phyloP scores from a whole-genome alignment of 1,284 basidiomycete species.

The Boletus austroedulis region DNA sequence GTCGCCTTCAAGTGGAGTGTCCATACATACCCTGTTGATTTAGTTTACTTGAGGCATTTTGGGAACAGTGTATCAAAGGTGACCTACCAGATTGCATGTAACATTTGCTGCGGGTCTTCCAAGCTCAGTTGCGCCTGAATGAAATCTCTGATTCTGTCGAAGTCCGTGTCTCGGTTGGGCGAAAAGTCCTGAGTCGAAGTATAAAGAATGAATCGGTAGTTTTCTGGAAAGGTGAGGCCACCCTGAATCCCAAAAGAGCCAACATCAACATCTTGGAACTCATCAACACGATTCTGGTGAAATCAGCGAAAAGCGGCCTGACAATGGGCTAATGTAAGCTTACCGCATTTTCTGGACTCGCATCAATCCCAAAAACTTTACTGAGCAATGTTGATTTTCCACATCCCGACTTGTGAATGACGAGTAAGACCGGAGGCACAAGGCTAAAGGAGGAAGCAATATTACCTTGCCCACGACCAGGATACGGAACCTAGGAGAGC shows the following conservation, averaged over 20 bases:
- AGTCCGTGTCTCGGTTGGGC: neutral
- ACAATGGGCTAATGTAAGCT: neutral
- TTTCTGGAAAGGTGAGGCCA: neutral
- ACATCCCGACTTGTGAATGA: neutral
- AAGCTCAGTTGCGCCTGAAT: neutral
- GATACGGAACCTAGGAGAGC: neutral
- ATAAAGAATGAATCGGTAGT: neutral
- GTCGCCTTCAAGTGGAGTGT: neutral
- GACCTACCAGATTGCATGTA: neutral
- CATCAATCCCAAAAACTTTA: neutral
- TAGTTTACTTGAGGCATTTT: neutral
- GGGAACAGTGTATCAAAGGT: neutral
- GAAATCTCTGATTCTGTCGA: neutral
- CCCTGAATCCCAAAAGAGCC: neutral
- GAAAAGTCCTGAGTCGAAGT: neutral
- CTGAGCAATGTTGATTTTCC: neutral
- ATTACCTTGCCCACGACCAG: neutral
- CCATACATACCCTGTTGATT: neutral
- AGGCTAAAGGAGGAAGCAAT: neutral
- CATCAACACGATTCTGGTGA: neutral
- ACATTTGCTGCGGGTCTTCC: neutral
- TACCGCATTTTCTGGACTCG: neutral
- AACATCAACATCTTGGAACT: neutral
- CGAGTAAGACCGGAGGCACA: neutral
- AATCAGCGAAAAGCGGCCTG: neutral